phyloP scores from a whole-genome alignment of 1,284 basidiomycete species.

The Ustilago nuda region DNA sequence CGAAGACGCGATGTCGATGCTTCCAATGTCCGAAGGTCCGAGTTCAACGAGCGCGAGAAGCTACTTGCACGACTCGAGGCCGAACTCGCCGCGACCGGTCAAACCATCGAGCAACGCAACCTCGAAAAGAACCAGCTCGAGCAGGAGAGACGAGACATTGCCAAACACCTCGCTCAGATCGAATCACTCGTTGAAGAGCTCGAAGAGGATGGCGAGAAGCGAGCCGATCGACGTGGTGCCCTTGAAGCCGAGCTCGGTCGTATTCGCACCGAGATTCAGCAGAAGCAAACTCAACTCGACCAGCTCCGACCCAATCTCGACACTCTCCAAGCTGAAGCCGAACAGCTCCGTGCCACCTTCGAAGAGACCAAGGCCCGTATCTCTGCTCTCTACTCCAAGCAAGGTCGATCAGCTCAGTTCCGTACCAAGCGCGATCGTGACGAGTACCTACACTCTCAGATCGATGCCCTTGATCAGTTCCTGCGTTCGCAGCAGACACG shows the following conservation, averaged over 20 bases:
- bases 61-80: slow-evolving; percentile 78
- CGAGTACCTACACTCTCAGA: slow-evolving; percentile 55
- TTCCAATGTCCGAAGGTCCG: slow-evolving; percentile 81
- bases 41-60: slow-evolving; percentile 85
- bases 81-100: slow-evolving; percentile 78
- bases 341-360: slow-evolving; percentile 74
- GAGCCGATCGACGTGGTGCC: slow-evolving; percentile 69
- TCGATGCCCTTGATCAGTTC: slow-evolving; percentile 51
- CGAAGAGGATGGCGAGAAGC: slow-evolving; percentile 70
- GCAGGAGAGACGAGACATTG: slow-evolving; percentile 74
- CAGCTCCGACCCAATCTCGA: slow-evolving; percentile 78
- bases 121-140: slow-evolving; percentile 80
- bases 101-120: slow-evolving; percentile 77
- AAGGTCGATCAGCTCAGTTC: slow-evolving; percentile 64
- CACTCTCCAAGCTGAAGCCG: slow-evolving; percentile 75
- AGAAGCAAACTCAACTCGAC: slow-evolving; percentile 45
- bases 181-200: slow-evolving; percentile 81
- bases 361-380: slow-evolving; percentile 60
- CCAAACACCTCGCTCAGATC: slow-evolving; percentile 79
- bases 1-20: slow-evolving; percentile 79
- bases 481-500: slow-evolving; percentile 39
- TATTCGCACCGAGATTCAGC: slow-evolving; percentile 44
- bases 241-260: slow-evolving; percentile 77
- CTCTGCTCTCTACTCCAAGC: slow-evolving; percentile 61
- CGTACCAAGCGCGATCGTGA: slow-evolving; percentile 61